Evolutionary conservation across 2,329 filamentous ascomycete genomes (phyloP).

Genomic region (Mycosphaerella sp.): DNA sequence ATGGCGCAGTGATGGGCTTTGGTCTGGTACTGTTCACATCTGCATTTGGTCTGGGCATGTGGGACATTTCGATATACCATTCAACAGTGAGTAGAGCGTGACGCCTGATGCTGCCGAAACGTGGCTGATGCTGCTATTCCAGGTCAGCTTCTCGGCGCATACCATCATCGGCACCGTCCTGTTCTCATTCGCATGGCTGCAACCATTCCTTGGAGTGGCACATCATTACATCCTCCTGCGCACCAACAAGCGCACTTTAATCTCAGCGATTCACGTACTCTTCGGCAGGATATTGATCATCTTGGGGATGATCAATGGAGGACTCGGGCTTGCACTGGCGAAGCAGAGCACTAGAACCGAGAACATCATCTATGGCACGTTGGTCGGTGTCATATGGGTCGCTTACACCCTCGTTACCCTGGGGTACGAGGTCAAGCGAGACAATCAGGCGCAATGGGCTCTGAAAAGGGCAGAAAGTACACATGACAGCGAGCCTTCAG

Average conservation of each 20-base stretch:
- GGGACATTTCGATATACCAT: constrained; percentile 36
- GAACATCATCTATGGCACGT: constrained; percentile 45
- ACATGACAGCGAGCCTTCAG: background rate
- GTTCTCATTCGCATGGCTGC: constrained; percentile 22
- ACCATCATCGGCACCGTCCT: constrained; percentile 8
- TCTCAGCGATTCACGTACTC: constrained; percentile 37
- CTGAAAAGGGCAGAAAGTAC: background rate
- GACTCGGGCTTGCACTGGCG: constrained; percentile 48
- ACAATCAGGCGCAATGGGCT: constrained; percentile 6
- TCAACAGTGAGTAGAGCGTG: constrained; percentile 14
- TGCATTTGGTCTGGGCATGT: constrained; percentile 47
- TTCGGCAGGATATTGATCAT: constrained; percentile 38
- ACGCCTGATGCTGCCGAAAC: background rate
- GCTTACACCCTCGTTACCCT: constrained; percentile 1
- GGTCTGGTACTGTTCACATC: constrained; percentile 44
- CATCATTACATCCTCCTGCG: constrained; percentile 50
- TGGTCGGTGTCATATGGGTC: constrained; percentile 37
- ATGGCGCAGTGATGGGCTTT: constrained; percentile 44
- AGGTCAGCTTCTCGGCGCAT: constrained; percentile 26
- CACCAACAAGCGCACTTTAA: constrained; percentile 40
- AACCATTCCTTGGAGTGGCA: constrained; percentile 47
- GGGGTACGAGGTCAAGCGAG: constrained; percentile 6
- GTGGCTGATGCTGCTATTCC: background rate
- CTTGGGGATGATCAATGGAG: constrained; percentile 53
- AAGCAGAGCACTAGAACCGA: constrained; percentile 25